Conservation (phyloP, 2,329 filamentous ascomycete genomes). For the Calonectria hawksworthii region DNA sequence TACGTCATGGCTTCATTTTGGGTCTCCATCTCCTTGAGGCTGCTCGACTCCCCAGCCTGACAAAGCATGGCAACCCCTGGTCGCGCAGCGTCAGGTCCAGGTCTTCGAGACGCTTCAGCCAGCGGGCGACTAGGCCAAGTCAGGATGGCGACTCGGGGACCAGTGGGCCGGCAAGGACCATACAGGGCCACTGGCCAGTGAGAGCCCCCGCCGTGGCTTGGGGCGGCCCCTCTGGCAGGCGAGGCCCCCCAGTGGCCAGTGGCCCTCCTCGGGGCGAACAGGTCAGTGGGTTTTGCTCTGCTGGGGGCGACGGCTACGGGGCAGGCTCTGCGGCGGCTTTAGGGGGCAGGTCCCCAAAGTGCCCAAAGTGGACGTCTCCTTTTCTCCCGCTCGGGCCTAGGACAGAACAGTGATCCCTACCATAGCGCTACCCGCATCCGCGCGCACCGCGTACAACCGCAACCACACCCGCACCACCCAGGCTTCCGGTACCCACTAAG, state of each 20-base stretch:
- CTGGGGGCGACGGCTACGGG: slow-evolving; percentile 2
- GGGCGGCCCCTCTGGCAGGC: slow-evolving; percentile 26
- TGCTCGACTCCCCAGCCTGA: slow-evolving; percentile 17
- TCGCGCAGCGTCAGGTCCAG: slow-evolving; percentile 38
- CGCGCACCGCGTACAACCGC: slow-evolving; percentile 30
- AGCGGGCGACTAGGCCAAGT: slow-evolving; percentile 40
- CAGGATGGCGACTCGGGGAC: slow-evolving; percentile 32
- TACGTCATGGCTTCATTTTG: background rate
- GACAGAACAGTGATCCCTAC: slow-evolving; percentile 22
- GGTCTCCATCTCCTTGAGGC: background rate
- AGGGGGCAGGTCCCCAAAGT: slow-evolving; percentile 21
- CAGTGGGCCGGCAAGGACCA: slow-evolving; percentile 34
- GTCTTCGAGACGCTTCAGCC: slow-evolving; percentile 38
- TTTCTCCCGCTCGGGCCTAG: slow-evolving; percentile 27
- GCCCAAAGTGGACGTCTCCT: slow-evolving; percentile 23
- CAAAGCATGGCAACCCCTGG: slow-evolving; percentile 35
- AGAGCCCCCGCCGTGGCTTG: slow-evolving; percentile 39
- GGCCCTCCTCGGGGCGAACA: slow-evolving; percentile 6
- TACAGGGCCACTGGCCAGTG: slow-evolving; percentile 18
- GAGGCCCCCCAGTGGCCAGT: slow-evolving; percentile 5
- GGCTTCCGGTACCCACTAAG: slow-evolving; percentile 21
- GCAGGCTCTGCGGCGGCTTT: slow-evolving; percentile 8
- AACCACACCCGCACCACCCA: slow-evolving; percentile 31
- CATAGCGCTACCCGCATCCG: slow-evolving; percentile 27
- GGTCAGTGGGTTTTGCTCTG: slow-evolving; percentile 7